Conservation (phyloP, 257 asterid species). For the Schizonepeta tenuifolia region DNA sequence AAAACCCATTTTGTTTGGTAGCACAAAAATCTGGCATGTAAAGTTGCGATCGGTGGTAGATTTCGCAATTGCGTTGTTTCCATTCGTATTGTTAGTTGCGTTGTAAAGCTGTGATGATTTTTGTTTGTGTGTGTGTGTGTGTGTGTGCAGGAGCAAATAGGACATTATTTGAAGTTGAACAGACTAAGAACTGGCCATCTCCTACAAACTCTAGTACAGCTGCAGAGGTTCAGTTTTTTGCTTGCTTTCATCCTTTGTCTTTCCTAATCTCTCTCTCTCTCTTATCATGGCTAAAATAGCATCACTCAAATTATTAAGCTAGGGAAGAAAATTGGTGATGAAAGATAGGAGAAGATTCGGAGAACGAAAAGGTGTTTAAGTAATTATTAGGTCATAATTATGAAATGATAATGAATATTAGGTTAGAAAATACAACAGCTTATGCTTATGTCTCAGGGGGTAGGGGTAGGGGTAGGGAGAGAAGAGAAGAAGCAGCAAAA, state of each 20-base stretch:
- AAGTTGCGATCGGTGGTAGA: slow-evolving; percentile 24
- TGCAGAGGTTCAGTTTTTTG: slow-evolving; percentile 55
- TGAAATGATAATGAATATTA: slow-evolving; percentile 37
- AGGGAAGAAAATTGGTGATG: background rate
- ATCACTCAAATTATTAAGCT: no score
- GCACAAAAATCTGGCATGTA: slow-evolving; percentile 9
- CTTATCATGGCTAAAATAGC: no score
- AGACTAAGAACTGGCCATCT: slow-evolving; percentile 76
- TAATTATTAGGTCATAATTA: slow-evolving; percentile 33
- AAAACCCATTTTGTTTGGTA: slow-evolving; percentile 25
- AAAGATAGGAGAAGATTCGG: background rate
- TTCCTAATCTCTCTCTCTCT: slow-evolving; percentile 13
- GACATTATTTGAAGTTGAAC: slow-evolving; percentile 79
- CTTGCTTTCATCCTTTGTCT: background rate
- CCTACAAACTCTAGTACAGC: slow-evolving; percentile 63
- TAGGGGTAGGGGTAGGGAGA: background rate
- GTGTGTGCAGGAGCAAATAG: slow-evolving; percentile 63
- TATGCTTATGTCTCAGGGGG: slow-evolving; percentile 11
- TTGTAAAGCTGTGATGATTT: slow-evolving; percentile 41
- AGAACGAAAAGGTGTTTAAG: background rate
- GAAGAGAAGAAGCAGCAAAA: slow-evolving; percentile 37
- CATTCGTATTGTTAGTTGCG: slow-evolving; percentile 34
- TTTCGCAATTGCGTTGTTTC: slow-evolving; percentile 23
- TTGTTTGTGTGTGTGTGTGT: slow-evolving; percentile 36
- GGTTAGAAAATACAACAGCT: background rate